phyloP scores from a whole-genome alignment of 805 yeast genomes.

The Wickerhamiella brachini region DNA sequence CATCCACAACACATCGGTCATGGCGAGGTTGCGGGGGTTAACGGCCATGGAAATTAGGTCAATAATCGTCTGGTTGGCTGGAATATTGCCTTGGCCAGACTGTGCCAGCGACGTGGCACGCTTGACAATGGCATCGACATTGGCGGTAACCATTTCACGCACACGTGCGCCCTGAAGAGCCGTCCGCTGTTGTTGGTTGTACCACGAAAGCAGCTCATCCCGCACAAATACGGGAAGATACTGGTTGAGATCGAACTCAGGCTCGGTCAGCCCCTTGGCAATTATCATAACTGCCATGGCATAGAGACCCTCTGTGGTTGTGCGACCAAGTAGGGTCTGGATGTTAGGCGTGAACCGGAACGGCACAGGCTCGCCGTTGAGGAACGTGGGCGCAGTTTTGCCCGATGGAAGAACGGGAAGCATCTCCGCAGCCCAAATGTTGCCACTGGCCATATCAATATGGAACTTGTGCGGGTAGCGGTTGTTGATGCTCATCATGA shows the following conservation, averaged over 20 bases:
- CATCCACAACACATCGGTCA: slow-evolving; percentile 89
- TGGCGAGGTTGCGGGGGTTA: slow-evolving; percentile 83
- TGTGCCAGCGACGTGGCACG: slow-evolving; percentile 70
- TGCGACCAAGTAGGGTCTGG: slow-evolving; percentile 85
- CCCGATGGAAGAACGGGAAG: slow-evolving; percentile 43
- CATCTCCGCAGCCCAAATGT: slow-evolving; percentile 91
- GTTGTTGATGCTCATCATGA: slow-evolving; percentile 84
- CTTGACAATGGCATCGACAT: slow-evolving; percentile 73
- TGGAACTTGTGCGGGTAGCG: slow-evolving; percentile 91
- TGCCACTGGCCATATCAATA: slow-evolving; percentile 68
- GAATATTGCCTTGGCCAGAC: slow-evolving; percentile 40
- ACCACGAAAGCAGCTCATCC: slow-evolving; percentile 93
- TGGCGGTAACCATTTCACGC: slow-evolving; percentile 73
- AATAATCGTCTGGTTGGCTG: slow-evolving; percentile 77
- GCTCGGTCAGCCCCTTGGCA: slow-evolving; percentile 79
- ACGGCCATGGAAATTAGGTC: slow-evolving; percentile 91
- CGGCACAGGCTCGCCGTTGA: slow-evolving; percentile 86
- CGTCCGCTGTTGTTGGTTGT: slow-evolving; percentile 63
- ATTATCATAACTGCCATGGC: slow-evolving; percentile 73
- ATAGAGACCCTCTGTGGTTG: slow-evolving; percentile 83
- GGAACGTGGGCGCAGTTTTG: slow-evolving; percentile 68
- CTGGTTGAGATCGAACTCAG: slow-evolving; percentile 83
- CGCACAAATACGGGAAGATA: slow-evolving; percentile 87
- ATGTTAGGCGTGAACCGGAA: slow-evolving; percentile 93
- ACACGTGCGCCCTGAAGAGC: slow-evolving; percentile 72